Percentiles rank a stretch among this genome's conserved stretches.
These are phyloP conservation scores for Sordariomycetes sp. DNA, from an alignment of 2,329 filamentous ascomycete genomes.

Conservation along the genomic window DNA sequence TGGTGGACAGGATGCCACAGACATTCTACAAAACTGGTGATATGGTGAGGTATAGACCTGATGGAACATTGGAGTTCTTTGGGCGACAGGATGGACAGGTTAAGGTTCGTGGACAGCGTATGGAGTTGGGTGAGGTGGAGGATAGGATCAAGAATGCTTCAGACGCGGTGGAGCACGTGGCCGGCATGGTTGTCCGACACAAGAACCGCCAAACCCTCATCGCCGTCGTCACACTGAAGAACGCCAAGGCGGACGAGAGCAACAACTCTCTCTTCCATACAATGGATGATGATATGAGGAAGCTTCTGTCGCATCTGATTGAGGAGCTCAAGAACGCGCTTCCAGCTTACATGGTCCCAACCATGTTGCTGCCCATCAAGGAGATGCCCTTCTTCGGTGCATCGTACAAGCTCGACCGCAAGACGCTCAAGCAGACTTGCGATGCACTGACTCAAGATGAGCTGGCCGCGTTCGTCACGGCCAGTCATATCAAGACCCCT, in stretches of 20 bases:
- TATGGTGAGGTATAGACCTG: conserved; percentile 7
- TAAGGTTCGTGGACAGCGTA: conserved; percentile 11
- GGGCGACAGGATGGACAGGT: conserved; percentile 10
- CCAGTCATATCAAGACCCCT: not conserved
- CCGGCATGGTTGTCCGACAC: not conserved
- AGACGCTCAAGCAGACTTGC: conserved; percentile 1
- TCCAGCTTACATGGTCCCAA: conserved; percentile 10
- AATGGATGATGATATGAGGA: conserved; percentile 1
- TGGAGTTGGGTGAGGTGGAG: conserved; percentile 11
- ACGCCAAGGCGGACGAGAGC: not conserved
- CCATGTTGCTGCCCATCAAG: conserved; percentile 5
- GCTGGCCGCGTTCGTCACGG: not conserved
- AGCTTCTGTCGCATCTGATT: not conserved
- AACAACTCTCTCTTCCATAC: not conserved
- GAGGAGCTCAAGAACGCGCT: conserved; percentile 2
- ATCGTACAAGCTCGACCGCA: conserved; percentile 10
- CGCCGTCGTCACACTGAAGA: not conserved
- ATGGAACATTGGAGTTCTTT: conserved; percentile 9
- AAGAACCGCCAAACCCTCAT: not conserved
- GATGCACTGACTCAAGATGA: not conserved
- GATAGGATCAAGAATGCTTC: conserved; percentile 1
- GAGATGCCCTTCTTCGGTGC: conserved; percentile 10
- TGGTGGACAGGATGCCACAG: not conserved
- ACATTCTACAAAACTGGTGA: conserved; percentile 10
- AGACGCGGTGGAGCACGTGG: conserved; percentile 3